phyloP scores from a whole-genome alignment of 2,329 filamentous ascomycete species.

The Claviceps cyperi region DNA sequence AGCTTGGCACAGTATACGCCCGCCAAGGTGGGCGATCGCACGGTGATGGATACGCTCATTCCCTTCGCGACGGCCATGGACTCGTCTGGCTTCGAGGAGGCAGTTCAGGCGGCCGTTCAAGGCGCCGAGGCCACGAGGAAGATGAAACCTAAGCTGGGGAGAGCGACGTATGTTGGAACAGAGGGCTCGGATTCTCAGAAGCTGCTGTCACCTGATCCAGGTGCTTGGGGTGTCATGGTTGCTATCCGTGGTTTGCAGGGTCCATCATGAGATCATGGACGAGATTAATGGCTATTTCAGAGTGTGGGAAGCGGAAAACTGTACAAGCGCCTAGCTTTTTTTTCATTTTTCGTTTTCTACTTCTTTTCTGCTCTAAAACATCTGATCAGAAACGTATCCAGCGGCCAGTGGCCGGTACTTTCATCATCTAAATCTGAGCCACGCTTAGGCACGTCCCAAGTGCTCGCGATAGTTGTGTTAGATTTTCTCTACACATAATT shows the following conservation, averaged over 20 bases:
- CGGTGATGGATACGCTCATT: slow-evolving; percentile 42
- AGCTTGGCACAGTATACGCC: slow-evolving; percentile 38
- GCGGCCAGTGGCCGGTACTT: no score
- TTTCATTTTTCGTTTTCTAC: no score
- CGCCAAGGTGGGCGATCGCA: slow-evolving; percentile 40
- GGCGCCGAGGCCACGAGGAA: slow-evolving; percentile 50
- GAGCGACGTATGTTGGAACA: slow-evolving; percentile 53
- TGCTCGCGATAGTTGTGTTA: no score
- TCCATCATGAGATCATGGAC: not conserved
- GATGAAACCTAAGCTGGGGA: slow-evolving; percentile 49
- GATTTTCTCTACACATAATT: no score
- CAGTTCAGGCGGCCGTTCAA: slow-evolving; percentile 41
- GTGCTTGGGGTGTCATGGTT: slow-evolving; percentile 54
- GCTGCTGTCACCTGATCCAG: slow-evolving; percentile 49
- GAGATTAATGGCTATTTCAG: no score
- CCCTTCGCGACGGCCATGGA: slow-evolving; percentile 35
- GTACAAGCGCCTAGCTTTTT: not conserved
- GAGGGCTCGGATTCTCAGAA: slow-evolving; percentile 34
- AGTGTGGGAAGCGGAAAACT: no score
- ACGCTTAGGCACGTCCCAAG: no score
- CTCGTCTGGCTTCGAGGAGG: slow-evolving; percentile 36
- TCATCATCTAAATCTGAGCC: no score
- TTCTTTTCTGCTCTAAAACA: no score
- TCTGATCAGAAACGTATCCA: no score
- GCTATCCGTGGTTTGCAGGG: slow-evolving; percentile 27